Evolutionary conservation across 2,329 filamentous ascomycete genomes (phyloP).

Genomic region (Cercospora beticola): DNA sequence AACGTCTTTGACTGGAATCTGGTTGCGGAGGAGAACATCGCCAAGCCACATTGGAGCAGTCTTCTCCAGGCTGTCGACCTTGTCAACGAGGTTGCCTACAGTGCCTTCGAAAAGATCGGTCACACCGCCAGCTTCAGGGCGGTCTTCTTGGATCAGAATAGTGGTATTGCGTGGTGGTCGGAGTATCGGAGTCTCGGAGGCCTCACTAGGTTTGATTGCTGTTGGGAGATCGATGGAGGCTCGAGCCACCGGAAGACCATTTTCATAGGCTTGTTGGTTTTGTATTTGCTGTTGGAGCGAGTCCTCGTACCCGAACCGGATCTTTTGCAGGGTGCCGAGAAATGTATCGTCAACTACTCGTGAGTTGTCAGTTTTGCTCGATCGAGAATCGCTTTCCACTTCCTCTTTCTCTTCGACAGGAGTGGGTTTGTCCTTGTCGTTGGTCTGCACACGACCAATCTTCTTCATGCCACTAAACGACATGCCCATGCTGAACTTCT

Average conservation of each 20-base stretch:
- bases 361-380: constrained; percentile 59
- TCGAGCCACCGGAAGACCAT: constrained; percentile 34
- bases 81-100: constrained; percentile 71
- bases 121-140: constrained; percentile 61
- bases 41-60: constrained; percentile 88
- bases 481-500: constrained; percentile 73
- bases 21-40: constrained; percentile 79
- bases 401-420: constrained; percentile 69
- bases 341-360: constrained; percentile 76
- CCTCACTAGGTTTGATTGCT: constrained; percentile 65
- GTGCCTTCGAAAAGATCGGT: constrained; percentile 91
- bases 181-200: constrained; percentile 73
- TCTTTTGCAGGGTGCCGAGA: constrained; percentile 68
- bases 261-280: constrained; percentile 34
- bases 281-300: constrained; percentile 53
- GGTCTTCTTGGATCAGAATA: constrained; percentile 65
- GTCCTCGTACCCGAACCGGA: constrained; percentile 71
- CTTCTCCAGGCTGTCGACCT: constrained; percentile 81
- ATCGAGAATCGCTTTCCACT: constrained; percentile 58
- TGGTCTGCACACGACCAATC: constrained; percentile 66
- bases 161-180: constrained; percentile 66
- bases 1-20: constrained; percentile 81
- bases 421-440: constrained; percentile 67
- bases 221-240: constrained; percentile 54
- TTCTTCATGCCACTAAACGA: constrained; percentile 78